phyloP scores from a whole-genome alignment of 2,329 filamentous ascomycete species.

The Volutella citrinella region DNA sequence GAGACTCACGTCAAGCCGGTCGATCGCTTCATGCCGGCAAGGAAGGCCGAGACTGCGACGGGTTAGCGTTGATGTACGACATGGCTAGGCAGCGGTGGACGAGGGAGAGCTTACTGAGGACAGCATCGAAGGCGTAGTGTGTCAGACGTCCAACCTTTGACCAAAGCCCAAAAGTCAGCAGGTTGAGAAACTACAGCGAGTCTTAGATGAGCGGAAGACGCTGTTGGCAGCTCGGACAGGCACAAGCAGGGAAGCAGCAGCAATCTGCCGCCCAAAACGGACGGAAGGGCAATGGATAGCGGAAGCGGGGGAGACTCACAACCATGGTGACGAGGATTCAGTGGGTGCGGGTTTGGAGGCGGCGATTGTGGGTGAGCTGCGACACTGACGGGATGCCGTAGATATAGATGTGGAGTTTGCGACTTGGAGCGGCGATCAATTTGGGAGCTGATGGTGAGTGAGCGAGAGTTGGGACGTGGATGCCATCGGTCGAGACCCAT shows the following conservation, averaged over 20 bases:
- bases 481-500: constrained; percentile 12
- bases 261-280: no score
- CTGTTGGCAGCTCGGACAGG: no score
- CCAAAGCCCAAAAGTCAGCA: constrained; percentile 66
- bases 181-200: constrained; percentile 56
- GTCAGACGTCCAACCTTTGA: constrained; percentile 86
- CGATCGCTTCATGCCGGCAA: constrained; percentile 95
- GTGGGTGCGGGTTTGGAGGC: no score
- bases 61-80: constrained; percentile 7
- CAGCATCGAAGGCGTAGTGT: constrained; percentile 95
- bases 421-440: no score
- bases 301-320: no score
- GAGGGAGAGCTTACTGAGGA: constrained; percentile 65
- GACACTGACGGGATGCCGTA: no score
- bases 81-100: constrained; percentile 1
- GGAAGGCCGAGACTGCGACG: constrained; percentile 81
- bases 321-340: no score
- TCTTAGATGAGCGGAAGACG: constrained; percentile 35
- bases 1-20: constrained; percentile 91
- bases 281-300: no score
- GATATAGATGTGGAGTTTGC: no score
- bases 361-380: no score
- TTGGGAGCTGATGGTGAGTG: constrained; percentile 12
- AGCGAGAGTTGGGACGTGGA: constrained; percentile 20
- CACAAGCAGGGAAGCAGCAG: no score